Evolutionary conservation across 352 stramenopile genomes (phyloP).

Genomic region (Discostella stelligera): DNA sequence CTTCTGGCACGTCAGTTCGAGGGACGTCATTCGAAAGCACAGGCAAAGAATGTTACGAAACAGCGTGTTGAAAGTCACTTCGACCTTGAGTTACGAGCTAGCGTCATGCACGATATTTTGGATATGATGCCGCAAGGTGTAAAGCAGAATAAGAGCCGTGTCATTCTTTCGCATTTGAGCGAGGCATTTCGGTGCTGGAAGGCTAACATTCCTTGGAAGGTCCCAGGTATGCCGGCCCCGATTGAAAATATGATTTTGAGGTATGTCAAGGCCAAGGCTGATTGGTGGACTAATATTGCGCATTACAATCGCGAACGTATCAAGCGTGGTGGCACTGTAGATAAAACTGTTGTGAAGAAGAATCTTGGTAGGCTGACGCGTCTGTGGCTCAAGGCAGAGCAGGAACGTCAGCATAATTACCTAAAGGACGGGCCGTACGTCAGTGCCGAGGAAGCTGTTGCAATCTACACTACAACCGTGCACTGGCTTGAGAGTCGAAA

Average conservation of each 20-base stretch:
- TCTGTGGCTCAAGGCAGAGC: conserved; percentile 99
- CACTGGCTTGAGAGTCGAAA: conserved; percentile 99
- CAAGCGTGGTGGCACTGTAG: conserved; percentile 97
- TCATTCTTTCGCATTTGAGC: conserved; percentile 97
- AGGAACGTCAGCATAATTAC: conserved; percentile 99
- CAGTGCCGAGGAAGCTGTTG: conserved; percentile 97
- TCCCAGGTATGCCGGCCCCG: conserved; percentile 97
- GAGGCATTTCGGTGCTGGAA: conserved; percentile 96
- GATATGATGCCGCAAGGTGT: conserved; percentile 99
- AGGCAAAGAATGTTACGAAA: conserved; percentile 99
- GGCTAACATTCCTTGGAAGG: conserved; percentile 99
- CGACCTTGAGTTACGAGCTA: conserved; percentile 97
- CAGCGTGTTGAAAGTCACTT: conserved; percentile 99
- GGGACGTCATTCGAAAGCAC: conserved; percentile 96
- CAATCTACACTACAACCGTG: conserved; percentile 99
- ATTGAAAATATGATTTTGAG: conserved; percentile 99
- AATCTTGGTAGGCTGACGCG: conserved; percentile 97
- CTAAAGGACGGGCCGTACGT: conserved; percentile 97
- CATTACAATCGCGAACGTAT: conserved; percentile 99
- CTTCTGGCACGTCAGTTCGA: conserved; percentile 98
- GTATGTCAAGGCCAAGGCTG: conserved; percentile 99
- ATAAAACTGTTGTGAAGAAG: conserved; percentile 99
- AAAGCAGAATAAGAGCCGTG: conserved; percentile 98
- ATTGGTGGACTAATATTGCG: conserved; percentile 98
- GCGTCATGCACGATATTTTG: conserved; percentile 99